phyloP scores from a whole-genome alignment of 176 grass and related monocot species.

The Oryza coarctata region DNA sequence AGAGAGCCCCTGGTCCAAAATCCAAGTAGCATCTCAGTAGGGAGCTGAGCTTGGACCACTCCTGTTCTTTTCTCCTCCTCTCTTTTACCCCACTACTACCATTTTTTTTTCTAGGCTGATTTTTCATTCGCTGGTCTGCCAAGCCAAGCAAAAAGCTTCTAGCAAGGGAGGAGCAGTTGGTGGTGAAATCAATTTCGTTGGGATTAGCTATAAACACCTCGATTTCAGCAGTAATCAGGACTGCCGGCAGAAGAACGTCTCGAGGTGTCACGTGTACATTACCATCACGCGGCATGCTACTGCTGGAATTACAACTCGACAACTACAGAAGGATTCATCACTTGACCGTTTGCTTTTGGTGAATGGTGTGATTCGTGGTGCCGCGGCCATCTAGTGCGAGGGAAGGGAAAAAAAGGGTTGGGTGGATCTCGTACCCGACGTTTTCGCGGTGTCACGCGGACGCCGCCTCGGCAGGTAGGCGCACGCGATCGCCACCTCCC shows the following conservation, averaged over 20 bases:
- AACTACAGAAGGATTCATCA: background rate
- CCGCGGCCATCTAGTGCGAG: no score
- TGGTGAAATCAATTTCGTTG: background rate
- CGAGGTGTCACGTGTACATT: background rate
- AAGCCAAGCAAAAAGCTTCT: background rate
- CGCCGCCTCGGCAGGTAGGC: no score
- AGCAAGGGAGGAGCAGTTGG: background rate
- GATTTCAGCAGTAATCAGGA: background rate
- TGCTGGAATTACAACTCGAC: background rate
- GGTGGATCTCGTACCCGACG: background rate
- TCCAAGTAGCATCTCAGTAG: constrained; percentile 23
- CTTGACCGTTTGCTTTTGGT: no score
- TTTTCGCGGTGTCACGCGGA: no score
- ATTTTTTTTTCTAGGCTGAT: constrained; percentile 22
- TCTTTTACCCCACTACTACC: background rate
- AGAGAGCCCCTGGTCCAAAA: constrained; percentile 8
- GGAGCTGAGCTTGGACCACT: constrained; percentile 14
- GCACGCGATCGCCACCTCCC: no score
- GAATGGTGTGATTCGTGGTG: no score
- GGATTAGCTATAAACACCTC: background rate
- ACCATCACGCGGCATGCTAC: background rate
- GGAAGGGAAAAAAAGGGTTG: no score
- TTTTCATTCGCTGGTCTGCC: background rate
- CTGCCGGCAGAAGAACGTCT: background rate
- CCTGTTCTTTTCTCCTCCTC: background rate